A percentile compares a stretch with the other conserved stretches of the same genome.
These are phyloP conservation scores for Bassia scoparia DNA, from an alignment of 148 eudicot genomes.

Conservation along the genomic window DNA sequence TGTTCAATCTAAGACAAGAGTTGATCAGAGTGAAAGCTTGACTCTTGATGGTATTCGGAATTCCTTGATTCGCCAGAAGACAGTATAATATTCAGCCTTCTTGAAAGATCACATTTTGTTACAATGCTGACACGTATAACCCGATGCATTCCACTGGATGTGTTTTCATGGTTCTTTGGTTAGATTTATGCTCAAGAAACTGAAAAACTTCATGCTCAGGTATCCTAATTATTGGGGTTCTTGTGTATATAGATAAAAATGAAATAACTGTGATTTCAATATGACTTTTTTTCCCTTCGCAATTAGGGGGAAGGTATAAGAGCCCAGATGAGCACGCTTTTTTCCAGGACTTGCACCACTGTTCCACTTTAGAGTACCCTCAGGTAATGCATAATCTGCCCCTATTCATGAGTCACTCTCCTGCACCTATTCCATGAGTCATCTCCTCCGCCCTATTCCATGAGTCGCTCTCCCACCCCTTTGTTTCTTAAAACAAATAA, in stretches of 20 bases:
- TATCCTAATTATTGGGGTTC: slow-evolving; percentile 19
- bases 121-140: slow-evolving; percentile 70
- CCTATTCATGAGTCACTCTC: too few species aligned
- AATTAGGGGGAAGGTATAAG: slow-evolving; percentile 77
- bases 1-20: slow-evolving; percentile 40
- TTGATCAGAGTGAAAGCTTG: slow-evolving; percentile 70
- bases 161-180: slow-evolving; percentile 70
- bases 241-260: not conserved
- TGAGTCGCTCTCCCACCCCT: too few species aligned
- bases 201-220: slow-evolving; percentile 88
- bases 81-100: slow-evolving; percentile 81
- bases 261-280: not conserved
- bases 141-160: slow-evolving; percentile 67
- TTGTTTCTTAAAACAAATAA: too few species aligned
- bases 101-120: slow-evolving; percentile 94
- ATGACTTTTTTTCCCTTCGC: slow-evolving; percentile 13
- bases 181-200: slow-evolving; percentile 76
- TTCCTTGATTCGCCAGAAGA: slow-evolving; percentile 91
- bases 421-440: not conserved
- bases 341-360: slow-evolving; percentile 72
- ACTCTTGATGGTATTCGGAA: slow-evolving; percentile 76
- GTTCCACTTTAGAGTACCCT: slow-evolving; percentile 78
- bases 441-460: too few species aligned
- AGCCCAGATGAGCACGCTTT: slow-evolving; percentile 97
- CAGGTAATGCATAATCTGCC: slow-evolving; percentile 39